Conservation (phyloP, 139 green algal species). For the Edaphochlamys debaryana region DNA sequence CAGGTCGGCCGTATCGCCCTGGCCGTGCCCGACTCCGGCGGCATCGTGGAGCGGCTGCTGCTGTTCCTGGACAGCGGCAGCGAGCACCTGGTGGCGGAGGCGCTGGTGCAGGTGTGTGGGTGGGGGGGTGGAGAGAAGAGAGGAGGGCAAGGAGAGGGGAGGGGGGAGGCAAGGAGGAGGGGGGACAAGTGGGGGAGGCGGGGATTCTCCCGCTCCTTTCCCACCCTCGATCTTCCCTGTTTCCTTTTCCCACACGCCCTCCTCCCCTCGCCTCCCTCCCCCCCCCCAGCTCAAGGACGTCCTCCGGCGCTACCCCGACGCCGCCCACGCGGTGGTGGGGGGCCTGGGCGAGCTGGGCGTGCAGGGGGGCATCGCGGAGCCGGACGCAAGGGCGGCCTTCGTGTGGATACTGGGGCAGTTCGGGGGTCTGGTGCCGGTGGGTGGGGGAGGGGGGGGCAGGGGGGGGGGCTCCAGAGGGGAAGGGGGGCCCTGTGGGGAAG, state of each 20-base stretch:
- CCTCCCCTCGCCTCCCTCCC: background rate
- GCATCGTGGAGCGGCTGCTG: slow-evolving; percentile 93
- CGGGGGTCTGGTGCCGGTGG: slow-evolving; percentile 77
- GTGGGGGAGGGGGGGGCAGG: background rate
- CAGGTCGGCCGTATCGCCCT: slow-evolving; percentile 30
- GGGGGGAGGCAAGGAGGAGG: too few species aligned
- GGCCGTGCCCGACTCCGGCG: slow-evolving; percentile 82
- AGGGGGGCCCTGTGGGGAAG: background rate
- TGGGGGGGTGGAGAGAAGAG: slow-evolving; percentile 51
- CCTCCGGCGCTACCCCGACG: slow-evolving; percentile 83
- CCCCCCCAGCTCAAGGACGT: slow-evolving; percentile 67
- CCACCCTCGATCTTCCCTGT: too few species aligned
- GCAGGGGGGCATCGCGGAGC: slow-evolving; percentile 61
- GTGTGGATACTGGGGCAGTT: slow-evolving; percentile 95
- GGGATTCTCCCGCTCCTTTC: too few species aligned
- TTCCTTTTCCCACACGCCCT: too few species aligned
- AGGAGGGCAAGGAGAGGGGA: too few species aligned
- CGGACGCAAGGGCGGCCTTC: slow-evolving; percentile 82
- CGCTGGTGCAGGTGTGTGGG: slow-evolving; percentile 55
- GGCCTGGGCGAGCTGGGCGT: slow-evolving; percentile 6
- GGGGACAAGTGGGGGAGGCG: too few species aligned
- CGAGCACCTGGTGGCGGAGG: slow-evolving; percentile 74
- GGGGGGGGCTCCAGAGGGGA: too few species aligned
- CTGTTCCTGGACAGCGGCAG: slow-evolving; percentile 82
- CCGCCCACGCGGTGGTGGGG: slow-evolving; percentile 60